Evolutionary conservation across 1,284 basidiomycete species (phyloP), one percentile per base, ranked within the genome.

Genomic region (Moesziomyces aphidis): DNA sequence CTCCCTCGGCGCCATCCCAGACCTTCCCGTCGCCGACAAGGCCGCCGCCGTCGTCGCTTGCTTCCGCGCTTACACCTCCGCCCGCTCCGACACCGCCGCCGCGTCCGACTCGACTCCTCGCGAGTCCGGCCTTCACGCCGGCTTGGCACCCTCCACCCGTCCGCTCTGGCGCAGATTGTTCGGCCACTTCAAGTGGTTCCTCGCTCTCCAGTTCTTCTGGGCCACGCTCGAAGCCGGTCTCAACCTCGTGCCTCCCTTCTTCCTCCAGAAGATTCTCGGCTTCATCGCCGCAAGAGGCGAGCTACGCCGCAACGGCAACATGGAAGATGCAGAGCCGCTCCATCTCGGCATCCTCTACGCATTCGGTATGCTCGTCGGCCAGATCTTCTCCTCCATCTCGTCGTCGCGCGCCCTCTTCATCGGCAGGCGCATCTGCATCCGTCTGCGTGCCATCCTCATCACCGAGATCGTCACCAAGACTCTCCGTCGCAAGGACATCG

Each of bases 401-500:
- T 83, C 85, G 44, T 86, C 85, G n/a, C 86, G 87, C 65, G 82
- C 84, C 0, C 83, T 89, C 5, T 86, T 85, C 78, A 83, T 87
- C 31, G 88, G 88, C 17, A 82, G 88, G 17, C 82, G 87, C 50
- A 83, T 87, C 23, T 87, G 87, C 57, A 86, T 80, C 44, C 71
- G 76, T 46, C 63, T 81, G 6, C 72, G 83, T 31, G 85, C 87
- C 1, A 86, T 89, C 63, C 85, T 89, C 57, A 85, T 88, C 66
- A 83, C 86, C 44, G 88, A 89, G 62, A 87, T 88, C 28, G 87
- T 89, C 68, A 86, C 87, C 53, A 89, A 89, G 79, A 86, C 87
- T 0, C 84, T 89, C 0, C 85, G 88, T 15, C 77, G 88, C 22
- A 85, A 86, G 58, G 87, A 88, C 69, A 81, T 85, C 42, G 66